Evolutionary conservation across 1,284 basidiomycete genomes (phyloP).

Genomic region (Cryptococcus amylolentus): DNA sequence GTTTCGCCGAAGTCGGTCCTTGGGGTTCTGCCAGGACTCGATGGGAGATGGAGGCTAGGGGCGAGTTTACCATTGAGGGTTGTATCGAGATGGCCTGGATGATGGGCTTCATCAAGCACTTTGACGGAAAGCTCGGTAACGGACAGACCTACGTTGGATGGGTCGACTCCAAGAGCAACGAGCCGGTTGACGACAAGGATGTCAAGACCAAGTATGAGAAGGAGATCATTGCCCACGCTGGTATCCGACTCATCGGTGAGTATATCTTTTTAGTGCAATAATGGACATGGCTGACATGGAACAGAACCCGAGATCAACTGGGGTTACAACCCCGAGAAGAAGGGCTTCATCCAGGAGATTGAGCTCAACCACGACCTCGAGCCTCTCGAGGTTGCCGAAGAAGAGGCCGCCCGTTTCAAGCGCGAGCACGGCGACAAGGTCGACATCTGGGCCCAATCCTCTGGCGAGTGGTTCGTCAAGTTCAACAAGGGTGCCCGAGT

Average conservation of each 20-base stretch:
- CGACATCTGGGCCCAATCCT: conserved; percentile 85
- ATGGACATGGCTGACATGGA: conserved; percentile 2
- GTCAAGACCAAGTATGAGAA: conserved; percentile 91
- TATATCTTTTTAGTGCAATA: conserved; percentile 1
- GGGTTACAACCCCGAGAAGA: conserved; percentile 95
- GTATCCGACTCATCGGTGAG: conserved; percentile 89
- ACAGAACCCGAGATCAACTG: conserved; percentile 93
- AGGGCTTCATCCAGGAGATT: conserved; percentile 94
- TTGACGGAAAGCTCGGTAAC: conserved; percentile 91
- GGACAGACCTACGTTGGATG: conserved; percentile 92
- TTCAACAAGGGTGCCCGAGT: conserved; percentile 97
- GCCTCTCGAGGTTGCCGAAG: conserved; percentile 85
- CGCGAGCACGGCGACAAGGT: conserved; percentile 94
- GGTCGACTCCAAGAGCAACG: conserved; percentile 91
- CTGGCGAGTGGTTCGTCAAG: conserved; percentile 93
- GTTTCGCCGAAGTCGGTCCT: conserved; percentile 96
- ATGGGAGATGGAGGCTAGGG: conserved; percentile 97
- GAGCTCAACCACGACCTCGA: conserved; percentile 96
- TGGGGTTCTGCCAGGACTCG: conserved; percentile 98
- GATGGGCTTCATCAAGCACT: conserved; percentile 98
- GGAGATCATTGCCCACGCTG: conserved; percentile 87
- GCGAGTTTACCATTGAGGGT: conserved; percentile 92
- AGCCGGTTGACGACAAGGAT: conserved; percentile 98
- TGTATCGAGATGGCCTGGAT: conserved; percentile 99
- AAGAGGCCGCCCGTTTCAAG: conserved; percentile 93